phyloP scores from a whole-genome alignment of 1,139 yeast genomes.

The Taphrina communis region DNA sequence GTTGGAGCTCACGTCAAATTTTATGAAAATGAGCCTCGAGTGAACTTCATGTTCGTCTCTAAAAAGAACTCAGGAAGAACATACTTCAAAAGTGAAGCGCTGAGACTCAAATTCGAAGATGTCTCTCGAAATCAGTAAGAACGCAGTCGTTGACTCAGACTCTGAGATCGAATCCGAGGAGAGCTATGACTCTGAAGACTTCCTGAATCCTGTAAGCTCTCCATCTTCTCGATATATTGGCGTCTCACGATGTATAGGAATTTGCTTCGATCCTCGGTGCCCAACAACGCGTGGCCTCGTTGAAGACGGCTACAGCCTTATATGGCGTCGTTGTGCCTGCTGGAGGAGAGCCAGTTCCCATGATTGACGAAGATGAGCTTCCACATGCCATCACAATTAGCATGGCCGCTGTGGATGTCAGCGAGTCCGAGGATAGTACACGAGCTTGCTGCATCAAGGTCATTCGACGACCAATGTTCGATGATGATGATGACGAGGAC shows the following conservation, averaged over 20 bases:
- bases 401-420: conserved; percentile 94
- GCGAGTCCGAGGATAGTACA: conserved; percentile 74
- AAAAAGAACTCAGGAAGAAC: neutral
- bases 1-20: conserved; percentile 10
- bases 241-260: conserved; percentile 1
- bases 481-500: conserved; percentile 52
- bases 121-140: conserved; percentile 10
- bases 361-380: conserved; percentile 64
- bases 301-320: conserved; percentile 35
- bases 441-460: conserved; percentile 85
- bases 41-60: neutral
- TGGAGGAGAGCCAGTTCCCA: conserved; percentile 68
- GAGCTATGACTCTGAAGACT: conserved; percentile 30
- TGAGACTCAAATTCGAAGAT: neutral
- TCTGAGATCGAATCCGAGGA: conserved; percentile 29
- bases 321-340: conserved; percentile 33
- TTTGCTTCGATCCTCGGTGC: conserved; percentile 38
- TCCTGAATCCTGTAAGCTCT: conserved; percentile 32
- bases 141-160: conserved; percentile 3
- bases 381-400: conserved; percentile 91
- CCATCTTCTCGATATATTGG: neutral
- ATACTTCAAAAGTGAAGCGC: neutral
- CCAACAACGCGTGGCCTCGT: conserved; percentile 36
- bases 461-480: conserved; percentile 57
- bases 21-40: conserved; percentile 2